Percentiles rank a stretch among this genome's conserved stretches.
These are phyloP conservation scores for Ustilago xerochloae DNA, from an alignment of 1,284 basidiomycete genomes.

Conservation along the genomic window DNA sequence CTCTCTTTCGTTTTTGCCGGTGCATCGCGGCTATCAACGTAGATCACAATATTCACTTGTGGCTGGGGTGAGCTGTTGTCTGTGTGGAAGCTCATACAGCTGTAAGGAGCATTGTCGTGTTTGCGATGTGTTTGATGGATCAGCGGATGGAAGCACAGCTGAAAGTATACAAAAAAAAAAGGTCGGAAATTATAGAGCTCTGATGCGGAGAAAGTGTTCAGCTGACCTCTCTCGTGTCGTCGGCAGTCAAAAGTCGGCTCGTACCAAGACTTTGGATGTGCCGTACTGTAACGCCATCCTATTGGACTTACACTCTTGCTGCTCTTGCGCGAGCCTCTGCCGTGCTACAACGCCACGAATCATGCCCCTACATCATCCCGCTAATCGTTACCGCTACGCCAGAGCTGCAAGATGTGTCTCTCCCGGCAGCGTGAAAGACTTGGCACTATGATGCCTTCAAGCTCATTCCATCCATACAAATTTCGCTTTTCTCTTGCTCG, in stretches of 20 bases:
- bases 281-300: no score
- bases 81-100: no score
- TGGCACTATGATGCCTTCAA: neutral
- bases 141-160: no score
- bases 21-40: no score
- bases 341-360: neutral
- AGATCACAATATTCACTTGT: no score
- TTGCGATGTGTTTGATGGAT: neutral
- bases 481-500: neutral
- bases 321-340: no score
- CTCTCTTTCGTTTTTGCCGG: neutral
- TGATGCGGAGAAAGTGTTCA: neutral
- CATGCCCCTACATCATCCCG: neutral
- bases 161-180: no score
- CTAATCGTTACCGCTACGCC: neutral
- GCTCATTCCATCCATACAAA: no score
- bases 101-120: neutral
- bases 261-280: neutral
- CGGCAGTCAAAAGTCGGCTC: no score
- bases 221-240: neutral
- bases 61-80: no score
- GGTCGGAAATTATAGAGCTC: neutral
- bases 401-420: neutral
- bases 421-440: neutral
- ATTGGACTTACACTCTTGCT: no score